Evolutionary conservation across 768 basidiomycete species (phyloP).

Genomic region (Mycena sanguinolenta): DNA sequence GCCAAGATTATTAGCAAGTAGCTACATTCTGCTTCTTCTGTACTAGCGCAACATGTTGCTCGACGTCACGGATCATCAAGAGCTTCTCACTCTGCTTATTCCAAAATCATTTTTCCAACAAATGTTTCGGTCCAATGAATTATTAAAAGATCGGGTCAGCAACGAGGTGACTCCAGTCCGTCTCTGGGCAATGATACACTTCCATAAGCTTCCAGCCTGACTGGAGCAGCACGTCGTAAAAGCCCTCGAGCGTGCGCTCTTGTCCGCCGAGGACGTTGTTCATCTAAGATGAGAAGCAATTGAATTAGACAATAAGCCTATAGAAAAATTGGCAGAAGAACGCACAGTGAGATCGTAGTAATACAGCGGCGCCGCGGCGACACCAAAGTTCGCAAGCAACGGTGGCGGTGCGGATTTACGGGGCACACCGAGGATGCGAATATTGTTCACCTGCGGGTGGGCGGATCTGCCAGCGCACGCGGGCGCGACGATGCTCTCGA

Average conservation of each 20-base stretch:
- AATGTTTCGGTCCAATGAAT: no score
- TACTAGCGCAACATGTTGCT: no score
- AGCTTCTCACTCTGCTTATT: no score
- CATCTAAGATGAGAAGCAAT: neutral
- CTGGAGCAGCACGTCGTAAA: conserved; percentile 9
- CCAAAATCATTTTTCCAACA: no score
- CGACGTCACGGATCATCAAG: no score
- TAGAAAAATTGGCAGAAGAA: no score
- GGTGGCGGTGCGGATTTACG: neutral
- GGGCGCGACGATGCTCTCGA: neutral
- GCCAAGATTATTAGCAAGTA: no score
- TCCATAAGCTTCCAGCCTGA: conserved; percentile 19
- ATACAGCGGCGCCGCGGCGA: conserved; percentile 6
- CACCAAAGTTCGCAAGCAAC: neutral
- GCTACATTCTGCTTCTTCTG: no score
- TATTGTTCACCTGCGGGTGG: neutral
- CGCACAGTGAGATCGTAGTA: conserved; percentile 4
- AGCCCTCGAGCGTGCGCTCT: conserved; percentile 19
- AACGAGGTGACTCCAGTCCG: neutral
- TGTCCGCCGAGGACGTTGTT: conserved; percentile 9
- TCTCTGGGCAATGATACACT: conserved; percentile 12
- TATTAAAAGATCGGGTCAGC: conserved; percentile 1
- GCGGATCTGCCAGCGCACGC: neutral
- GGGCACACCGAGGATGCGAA: conserved; percentile 21
- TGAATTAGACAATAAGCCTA: no score